Evolutionary conservation across 371 early-diverging fungal species (phyloP).

Genomic region (Lichtheimia ornata): DNA sequence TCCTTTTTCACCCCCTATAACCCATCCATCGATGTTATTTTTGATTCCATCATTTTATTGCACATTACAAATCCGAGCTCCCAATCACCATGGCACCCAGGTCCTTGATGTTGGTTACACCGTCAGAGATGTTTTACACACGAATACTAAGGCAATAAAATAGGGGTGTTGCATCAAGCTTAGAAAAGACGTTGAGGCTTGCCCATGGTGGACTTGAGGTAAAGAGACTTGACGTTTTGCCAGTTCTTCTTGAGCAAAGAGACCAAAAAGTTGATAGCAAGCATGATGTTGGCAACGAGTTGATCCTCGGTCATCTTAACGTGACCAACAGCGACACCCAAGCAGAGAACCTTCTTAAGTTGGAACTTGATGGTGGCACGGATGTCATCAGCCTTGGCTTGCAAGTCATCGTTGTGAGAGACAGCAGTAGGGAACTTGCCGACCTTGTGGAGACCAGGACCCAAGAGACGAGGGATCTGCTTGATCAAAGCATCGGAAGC

Average conservation of each 20-base stretch:
- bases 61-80: conserved; percentile 8
- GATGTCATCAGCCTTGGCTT: conserved; percentile 91
- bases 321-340: conserved; percentile 98
- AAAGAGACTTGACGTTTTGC: conserved; percentile 98
- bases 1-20: neutral
- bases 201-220: conserved; percentile 98
- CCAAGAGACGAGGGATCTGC: conserved; percentile 97
- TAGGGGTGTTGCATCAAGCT: conserved; percentile 13
- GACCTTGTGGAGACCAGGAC: conserved; percentile 96
- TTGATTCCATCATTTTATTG: conserved; percentile 11
- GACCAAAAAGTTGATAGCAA: conserved; percentile 97
- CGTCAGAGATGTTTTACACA: conserved; percentile 17
- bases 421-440: conserved; percentile 99
- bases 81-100: conserved; percentile 14
- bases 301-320: conserved; percentile 95
- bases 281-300: conserved; percentile 96
- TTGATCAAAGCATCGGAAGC: conserved; percentile 98
- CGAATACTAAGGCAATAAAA: conserved; percentile 6
- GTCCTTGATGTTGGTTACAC: conserved; percentile 16
- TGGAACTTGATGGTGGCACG: conserved; percentile 99
- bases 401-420: conserved; percentile 89
- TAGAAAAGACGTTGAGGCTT: conserved; percentile 87
- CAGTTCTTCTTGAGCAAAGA: conserved; percentile 99
- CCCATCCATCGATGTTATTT: neutral
- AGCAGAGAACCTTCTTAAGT: conserved; percentile 97